A percentile compares a stretch with the other conserved stretches of the same genome.
phyloP scores from a whole-genome alignment of 345 rosid species.

The Bretschneidera sinensis region DNA sequence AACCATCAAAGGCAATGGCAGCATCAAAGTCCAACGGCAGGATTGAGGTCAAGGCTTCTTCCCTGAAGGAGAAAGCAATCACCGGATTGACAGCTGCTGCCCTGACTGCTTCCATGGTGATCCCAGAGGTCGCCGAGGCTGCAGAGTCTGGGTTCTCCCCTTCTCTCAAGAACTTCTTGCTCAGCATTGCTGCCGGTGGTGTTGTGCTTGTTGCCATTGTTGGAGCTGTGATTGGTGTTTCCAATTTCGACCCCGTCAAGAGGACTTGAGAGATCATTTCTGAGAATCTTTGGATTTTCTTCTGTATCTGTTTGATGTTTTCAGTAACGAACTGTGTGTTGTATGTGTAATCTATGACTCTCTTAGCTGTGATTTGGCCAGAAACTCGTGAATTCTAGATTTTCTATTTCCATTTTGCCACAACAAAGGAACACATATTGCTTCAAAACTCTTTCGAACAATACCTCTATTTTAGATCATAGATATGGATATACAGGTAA shows the following conservation, averaged over 20 bases:
- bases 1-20: constrained; percentile 33
- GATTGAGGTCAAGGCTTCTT: constrained; percentile 49
- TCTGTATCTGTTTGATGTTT: constrained; percentile 13
- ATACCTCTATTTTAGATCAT: background rate
- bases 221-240: constrained; percentile 71
- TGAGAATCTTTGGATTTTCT: background rate
- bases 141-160: constrained; percentile 64
- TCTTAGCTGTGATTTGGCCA: background rate
- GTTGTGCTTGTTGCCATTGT: constrained; percentile 47
- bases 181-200: constrained; percentile 79
- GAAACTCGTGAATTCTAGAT: background rate
- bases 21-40: constrained; percentile 20
- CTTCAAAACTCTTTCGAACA: background rate
- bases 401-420: background rate
- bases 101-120: constrained; percentile 66
- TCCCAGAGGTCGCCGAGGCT: constrained; percentile 77
- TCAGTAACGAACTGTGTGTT: constrained; percentile 15
- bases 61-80: constrained; percentile 66
- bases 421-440: background rate
- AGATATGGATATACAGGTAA: too few species aligned
- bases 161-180: constrained; percentile 92
- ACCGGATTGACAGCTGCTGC: constrained; percentile 76
- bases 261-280: constrained; percentile 32
- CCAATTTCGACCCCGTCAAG: constrained; percentile 74
- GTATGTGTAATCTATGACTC: background rate